These are phyloP conservation scores for Vicia faba DNA, from an alignment of 306 rosid genomes.

Conservation along the genomic window DNA sequence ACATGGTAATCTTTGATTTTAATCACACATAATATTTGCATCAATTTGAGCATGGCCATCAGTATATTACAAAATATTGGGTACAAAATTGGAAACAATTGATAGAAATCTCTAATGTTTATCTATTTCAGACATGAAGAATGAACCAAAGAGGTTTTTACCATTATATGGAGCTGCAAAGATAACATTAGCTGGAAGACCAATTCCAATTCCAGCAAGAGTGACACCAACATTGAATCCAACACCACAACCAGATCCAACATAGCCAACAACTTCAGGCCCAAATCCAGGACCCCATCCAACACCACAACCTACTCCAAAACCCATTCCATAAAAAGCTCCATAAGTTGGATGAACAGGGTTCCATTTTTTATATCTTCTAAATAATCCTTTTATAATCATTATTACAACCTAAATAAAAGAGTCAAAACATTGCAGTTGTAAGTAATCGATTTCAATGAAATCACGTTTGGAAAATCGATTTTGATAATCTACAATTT, in stretches of 20 bases:
- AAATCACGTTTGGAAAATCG: background rate
- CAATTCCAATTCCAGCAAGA: conserved; percentile 76
- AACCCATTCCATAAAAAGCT: conserved; percentile 95
- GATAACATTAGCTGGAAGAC: conserved; percentile 72
- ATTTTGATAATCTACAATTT: background rate
- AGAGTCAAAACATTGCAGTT: conserved; percentile 33
- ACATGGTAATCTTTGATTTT: conserved; percentile 27
- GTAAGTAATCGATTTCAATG: background rate
- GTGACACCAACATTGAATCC: conserved; percentile 91
- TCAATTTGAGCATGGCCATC: background rate
- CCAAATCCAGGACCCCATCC: conserved; percentile 99
- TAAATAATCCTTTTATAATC: conserved; percentile 77
- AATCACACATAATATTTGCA: conserved; percentile 30
- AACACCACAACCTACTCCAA: conserved; percentile 92
- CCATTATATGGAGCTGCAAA: conserved; percentile 64
- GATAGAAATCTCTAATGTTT: background rate
- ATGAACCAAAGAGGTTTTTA: conserved; percentile 22
- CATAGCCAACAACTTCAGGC: conserved; percentile 88
- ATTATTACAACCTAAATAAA: conserved; percentile 53
- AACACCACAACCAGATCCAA: conserved; percentile 95
- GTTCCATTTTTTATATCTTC: conserved; percentile 83
- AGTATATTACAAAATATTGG: background rate
- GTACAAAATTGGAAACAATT: background rate
- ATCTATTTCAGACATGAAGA: background rate
- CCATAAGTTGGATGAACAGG: conserved; percentile 91